Conservation (phyloP, 2,329 filamentous ascomycete genomes). For the Piedraia hortae region DNA sequence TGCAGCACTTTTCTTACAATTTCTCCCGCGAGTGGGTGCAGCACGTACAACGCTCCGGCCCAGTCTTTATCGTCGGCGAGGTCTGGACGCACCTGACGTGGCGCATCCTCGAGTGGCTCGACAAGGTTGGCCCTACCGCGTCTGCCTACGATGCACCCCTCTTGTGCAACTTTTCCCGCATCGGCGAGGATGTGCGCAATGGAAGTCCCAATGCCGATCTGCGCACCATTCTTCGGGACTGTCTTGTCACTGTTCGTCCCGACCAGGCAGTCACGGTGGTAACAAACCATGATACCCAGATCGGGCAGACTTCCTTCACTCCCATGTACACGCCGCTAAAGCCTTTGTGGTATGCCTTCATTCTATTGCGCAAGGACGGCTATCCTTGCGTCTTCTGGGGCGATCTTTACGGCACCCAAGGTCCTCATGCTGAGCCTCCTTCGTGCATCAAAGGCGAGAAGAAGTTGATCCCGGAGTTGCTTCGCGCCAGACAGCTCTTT, state of each 20-base stretch:
- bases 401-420: conserved; percentile 36
- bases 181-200: conserved; percentile 20
- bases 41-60: conserved; percentile 22
- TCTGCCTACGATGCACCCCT: conserved; percentile 42
- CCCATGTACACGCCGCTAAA: conserved; percentile 41
- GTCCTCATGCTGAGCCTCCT: conserved; percentile 23
- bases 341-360: conserved; percentile 41
- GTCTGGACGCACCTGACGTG: conserved; percentile 35
- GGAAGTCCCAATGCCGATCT: conserved; percentile 28
- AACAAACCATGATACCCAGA: conserved; percentile 43
- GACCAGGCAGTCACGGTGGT: conserved; percentile 28
- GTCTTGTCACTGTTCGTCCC: conserved; percentile 5
- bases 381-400: conserved; percentile 44
- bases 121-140: conserved; percentile 24
- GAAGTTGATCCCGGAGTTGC: conserved; percentile 25
- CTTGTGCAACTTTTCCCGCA: conserved; percentile 35
- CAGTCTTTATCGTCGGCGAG: conserved; percentile 40
- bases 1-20: conserved; percentile 41
- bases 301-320: conserved; percentile 33
- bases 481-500: conserved; percentile 35
- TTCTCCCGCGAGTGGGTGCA: conserved; percentile 39
- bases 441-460: conserved; percentile 12
- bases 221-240: conserved; percentile 14
- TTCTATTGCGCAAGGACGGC: conserved; percentile 35
- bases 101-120: conserved; percentile 26